phyloP scores from a whole-genome alignment of 192 early-diverging fungal genomes.

The Umbelopsis vinacea region DNA sequence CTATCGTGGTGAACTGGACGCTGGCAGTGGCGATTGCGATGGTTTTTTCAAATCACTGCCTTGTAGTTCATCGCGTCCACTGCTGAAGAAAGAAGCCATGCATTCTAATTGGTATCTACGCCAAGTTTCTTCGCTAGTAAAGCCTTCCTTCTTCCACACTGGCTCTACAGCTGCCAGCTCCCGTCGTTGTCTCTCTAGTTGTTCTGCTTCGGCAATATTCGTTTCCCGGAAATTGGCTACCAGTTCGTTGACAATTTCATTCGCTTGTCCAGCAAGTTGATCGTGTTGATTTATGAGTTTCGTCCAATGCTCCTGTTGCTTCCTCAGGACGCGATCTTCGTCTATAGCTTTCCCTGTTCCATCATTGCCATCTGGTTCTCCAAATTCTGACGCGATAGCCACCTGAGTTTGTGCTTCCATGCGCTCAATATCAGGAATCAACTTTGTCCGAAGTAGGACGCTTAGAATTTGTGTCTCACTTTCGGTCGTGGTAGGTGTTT shows the following conservation, averaged over 20 bases:
- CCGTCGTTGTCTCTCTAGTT: slow-evolving; percentile 20
- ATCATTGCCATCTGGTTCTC: not conserved
- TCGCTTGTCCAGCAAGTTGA: slow-evolving; percentile 28
- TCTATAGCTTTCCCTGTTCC: not conserved
- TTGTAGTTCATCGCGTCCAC: slow-evolving; percentile 33
- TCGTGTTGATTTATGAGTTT: slow-evolving; percentile 33
- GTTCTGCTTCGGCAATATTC: slow-evolving; percentile 17
- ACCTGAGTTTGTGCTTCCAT: slow-evolving; percentile 35
- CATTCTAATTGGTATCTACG: slow-evolving; percentile 39
- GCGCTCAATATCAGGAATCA: slow-evolving; percentile 47
- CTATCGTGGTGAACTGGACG: not conserved
- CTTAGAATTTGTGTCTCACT: slow-evolving; percentile 41
- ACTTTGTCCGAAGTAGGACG: slow-evolving; percentile 42
- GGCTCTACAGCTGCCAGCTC: slow-evolving; percentile 11
- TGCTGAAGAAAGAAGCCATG: slow-evolving; percentile 46
- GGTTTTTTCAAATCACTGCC: slow-evolving; percentile 41
- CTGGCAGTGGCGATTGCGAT: not conserved
- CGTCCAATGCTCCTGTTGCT: slow-evolving; percentile 29
- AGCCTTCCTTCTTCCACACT: slow-evolving; percentile 43
- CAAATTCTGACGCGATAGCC: slow-evolving; percentile 30
- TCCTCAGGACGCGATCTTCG: slow-evolving; percentile 28
- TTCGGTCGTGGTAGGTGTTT: slow-evolving; percentile 38
- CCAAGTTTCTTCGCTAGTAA: slow-evolving; percentile 37
- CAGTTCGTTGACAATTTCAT: slow-evolving; percentile 24
- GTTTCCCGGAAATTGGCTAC: slow-evolving; percentile 23